phyloP scores from a whole-genome alignment of 495 filamentous ascomycete genomes.

The Pseudomonodictys pantanalensis region DNA sequence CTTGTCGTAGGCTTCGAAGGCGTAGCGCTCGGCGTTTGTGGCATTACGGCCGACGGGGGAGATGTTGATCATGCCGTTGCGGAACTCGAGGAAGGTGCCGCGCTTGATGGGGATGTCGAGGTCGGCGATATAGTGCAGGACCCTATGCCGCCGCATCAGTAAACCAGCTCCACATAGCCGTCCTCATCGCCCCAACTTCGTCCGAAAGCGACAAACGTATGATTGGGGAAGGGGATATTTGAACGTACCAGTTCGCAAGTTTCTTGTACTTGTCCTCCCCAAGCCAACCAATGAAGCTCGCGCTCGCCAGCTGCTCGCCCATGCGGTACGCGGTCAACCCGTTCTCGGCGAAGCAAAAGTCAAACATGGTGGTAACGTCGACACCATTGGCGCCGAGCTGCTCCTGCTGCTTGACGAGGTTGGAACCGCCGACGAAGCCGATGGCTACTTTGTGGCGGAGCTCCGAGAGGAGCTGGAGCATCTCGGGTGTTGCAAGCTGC shows the following conservation, averaged over 20 bases:
- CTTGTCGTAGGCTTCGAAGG: conserved; percentile 75
- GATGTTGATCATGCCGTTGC: conserved; percentile 96
- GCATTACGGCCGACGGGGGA: conserved; percentile 92
- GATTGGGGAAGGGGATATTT: neutral
- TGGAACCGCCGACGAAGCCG: conserved; percentile 69
- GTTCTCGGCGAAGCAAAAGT: conserved; percentile 96
- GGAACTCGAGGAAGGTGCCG: conserved; percentile 95
- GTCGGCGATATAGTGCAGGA: conserved; percentile 85
- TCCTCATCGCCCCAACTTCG: neutral
- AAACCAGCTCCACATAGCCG: neutral
- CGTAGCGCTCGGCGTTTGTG: conserved; percentile 69
- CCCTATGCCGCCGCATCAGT: conserved; percentile 41
- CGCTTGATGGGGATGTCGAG: conserved; percentile 84
- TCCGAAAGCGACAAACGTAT: neutral
- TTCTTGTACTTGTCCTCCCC: conserved; percentile 91
- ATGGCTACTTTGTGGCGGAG: conserved; percentile 89
- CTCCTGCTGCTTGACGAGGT: conserved; percentile 92
- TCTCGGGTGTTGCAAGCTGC: conserved; percentile 69
- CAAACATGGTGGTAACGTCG: conserved; percentile 77
- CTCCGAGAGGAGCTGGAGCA: conserved; percentile 71
- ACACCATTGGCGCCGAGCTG: conserved; percentile 69
- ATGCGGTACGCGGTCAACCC: conserved; percentile 86
- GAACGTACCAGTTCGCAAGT: conserved; percentile 60
- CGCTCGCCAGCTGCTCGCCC: conserved; percentile 66
- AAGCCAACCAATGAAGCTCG: conserved; percentile 86